Conservation (phyloP, 176 grass and related monocot species). For the Areca catechu region DNA sequence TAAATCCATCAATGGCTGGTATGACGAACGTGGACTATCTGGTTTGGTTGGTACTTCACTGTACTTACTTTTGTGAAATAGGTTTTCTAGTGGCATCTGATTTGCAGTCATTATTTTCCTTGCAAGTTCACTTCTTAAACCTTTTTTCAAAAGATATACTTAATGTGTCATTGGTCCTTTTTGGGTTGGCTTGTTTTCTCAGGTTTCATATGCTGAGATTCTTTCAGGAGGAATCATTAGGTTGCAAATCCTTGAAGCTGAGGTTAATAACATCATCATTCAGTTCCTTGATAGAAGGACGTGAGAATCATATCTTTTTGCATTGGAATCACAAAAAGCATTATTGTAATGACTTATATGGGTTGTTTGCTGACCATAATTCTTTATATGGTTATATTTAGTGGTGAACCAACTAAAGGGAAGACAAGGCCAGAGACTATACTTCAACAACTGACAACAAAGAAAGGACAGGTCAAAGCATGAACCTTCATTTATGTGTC, state of each 20-base stretch:
- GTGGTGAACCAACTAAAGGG: slow-evolving; percentile 81
- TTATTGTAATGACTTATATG: slow-evolving; percentile 11
- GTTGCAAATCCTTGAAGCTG: slow-evolving; percentile 71
- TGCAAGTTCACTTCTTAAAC: no score
- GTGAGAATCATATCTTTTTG: slow-evolving; percentile 33
- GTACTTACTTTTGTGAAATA: not conserved
- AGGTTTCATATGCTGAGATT: slow-evolving; percentile 84
- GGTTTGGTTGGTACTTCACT: slow-evolving; percentile 42
- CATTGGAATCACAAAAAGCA: slow-evolving; percentile 15
- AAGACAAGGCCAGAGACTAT: slow-evolving; percentile 86
- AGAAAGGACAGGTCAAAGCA: slow-evolving; percentile 81
- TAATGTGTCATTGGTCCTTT: no score
- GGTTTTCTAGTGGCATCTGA: not conserved
- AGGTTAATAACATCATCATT: slow-evolving; percentile 89
- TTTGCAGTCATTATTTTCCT: not conserved
- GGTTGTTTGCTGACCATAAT: slow-evolving; percentile 18
- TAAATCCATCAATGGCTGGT: slow-evolving; percentile 83
- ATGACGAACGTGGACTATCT: slow-evolving; percentile 69
- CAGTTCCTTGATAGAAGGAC: slow-evolving; percentile 88
- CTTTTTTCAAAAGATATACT: no score
- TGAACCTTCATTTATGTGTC: slow-evolving; percentile 9
- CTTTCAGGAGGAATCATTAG: slow-evolving; percentile 89
- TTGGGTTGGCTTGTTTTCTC: slow-evolving; percentile 8
- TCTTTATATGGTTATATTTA: slow-evolving; percentile 23
- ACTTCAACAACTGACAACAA: slow-evolving; percentile 74